A percentile compares a stretch with the other conserved stretches of the same genome.
Conservation (phyloP, 139 green algal species). For the Chlamydomonas asymmetrica region DNA sequence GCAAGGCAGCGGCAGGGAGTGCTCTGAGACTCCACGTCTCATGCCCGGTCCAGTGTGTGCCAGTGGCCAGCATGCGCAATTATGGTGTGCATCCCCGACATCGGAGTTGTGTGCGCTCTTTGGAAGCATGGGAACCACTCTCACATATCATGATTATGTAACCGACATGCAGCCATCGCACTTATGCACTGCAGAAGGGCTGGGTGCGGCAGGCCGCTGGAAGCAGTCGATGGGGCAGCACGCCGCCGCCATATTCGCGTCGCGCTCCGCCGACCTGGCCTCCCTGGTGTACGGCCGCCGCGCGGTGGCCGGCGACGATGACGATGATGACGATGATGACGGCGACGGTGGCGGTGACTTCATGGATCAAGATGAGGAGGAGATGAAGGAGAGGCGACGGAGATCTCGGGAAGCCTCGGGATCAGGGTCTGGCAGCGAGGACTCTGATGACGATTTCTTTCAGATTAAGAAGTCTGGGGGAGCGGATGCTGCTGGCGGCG, state of each 20-base stretch:
- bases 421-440: slow-evolving; percentile 17
- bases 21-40: too few relatives aligned
- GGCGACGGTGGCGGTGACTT: not conserved
- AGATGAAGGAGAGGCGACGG: not conserved
- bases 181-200: too few relatives aligned
- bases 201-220: slow-evolving; percentile 47
- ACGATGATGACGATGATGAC: slow-evolving; percentile 12
- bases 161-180: too few relatives aligned
- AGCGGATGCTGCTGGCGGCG: slow-evolving; percentile 21
- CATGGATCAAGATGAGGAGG: too few relatives aligned
- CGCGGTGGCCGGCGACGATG: slow-evolving; percentile 15
- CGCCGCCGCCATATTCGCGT: slow-evolving; percentile 37
- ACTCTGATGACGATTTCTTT: slow-evolving; percentile 40
- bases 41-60: too few relatives aligned
- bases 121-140: too few relatives aligned
- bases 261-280: slow-evolving; percentile 40
- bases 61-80: too few relatives aligned
- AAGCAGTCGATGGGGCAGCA: slow-evolving; percentile 31
- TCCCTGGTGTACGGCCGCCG: slow-evolving; percentile 50
- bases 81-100: too few relatives aligned
- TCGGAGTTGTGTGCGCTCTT: too few relatives aligned
- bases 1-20: too few relatives aligned
- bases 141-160: too few relatives aligned
- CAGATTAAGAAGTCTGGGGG: slow-evolving; percentile 8
- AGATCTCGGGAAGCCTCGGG: not conserved